Conservation (phyloP, 202 grass and related monocot genomes). For the Sporobolus alterniflorus region DNA sequence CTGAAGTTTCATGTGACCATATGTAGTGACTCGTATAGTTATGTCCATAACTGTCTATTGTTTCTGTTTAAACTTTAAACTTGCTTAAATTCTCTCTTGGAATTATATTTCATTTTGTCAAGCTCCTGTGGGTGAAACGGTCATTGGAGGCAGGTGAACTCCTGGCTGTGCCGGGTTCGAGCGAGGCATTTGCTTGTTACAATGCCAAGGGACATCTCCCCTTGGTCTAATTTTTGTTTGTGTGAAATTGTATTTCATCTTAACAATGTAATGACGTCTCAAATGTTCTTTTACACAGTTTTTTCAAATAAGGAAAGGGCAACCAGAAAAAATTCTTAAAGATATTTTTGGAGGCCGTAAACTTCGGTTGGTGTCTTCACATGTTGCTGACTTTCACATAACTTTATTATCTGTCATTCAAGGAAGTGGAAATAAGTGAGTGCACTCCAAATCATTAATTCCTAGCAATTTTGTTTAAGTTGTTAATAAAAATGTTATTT, state of each 20-base stretch:
- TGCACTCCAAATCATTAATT: conserved; percentile 23
- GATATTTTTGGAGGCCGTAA: conserved; percentile 74
- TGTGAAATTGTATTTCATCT: conserved; percentile 2
- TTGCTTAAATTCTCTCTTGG: not conserved
- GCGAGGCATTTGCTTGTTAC: no score
- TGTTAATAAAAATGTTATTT: conserved; percentile 27
- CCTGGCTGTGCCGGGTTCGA: no score
- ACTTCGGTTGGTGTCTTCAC: conserved; percentile 51
- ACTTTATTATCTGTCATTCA: conserved; percentile 77
- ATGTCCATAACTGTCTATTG: not conserved
- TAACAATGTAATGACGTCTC: conserved; percentile 8
- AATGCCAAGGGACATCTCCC: no score
- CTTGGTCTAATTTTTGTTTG: no score
- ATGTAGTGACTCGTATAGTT: not conserved
- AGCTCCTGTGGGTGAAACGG: not conserved
- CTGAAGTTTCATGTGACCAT: not conserved
- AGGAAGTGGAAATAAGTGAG: conserved; percentile 66
- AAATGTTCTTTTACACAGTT: conserved; percentile 44
- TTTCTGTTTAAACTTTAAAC: conserved; percentile 30
- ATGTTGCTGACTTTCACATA: conserved; percentile 69
- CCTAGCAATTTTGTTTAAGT: conserved; percentile 13
- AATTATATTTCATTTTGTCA: conserved; percentile 8
- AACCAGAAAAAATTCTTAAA: conserved; percentile 75
- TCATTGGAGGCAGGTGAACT: no score
- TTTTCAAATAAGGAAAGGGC: conserved; percentile 77